Percentiles rank a stretch among this genome's conserved stretches.
Conservation (phyloP, 2,329 filamentous ascomycete genomes). For the Sarocladium kiliense region DNA sequence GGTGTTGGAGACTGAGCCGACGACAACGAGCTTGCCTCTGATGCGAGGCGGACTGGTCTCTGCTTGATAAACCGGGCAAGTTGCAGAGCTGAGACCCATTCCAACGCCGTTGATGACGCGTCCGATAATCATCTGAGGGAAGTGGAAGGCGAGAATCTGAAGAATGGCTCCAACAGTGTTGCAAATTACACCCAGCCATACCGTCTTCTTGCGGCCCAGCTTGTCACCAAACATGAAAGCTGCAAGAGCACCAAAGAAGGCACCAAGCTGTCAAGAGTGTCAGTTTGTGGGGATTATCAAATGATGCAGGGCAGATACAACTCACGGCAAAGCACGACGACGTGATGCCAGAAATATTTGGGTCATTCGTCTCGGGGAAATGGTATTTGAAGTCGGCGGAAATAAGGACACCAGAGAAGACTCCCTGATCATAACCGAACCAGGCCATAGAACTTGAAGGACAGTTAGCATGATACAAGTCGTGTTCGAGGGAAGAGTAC, state of each 20-base stretch:
- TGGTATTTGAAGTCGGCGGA: constrained; percentile 31
- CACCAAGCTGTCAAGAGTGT: constrained; percentile 20
- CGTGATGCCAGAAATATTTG: constrained; percentile 37
- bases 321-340: constrained; percentile 37
- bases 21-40: constrained; percentile 40
- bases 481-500: neutral
- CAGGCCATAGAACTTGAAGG: constrained; percentile 21
- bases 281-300: neutral
- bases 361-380: constrained; percentile 31
- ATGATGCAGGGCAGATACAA: neutral
- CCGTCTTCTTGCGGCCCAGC: constrained; percentile 26
- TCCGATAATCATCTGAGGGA: constrained; percentile 36
- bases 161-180: constrained; percentile 29
- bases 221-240: constrained; percentile 26
- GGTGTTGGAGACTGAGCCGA: constrained; percentile 34
- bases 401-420: constrained; percentile 37
- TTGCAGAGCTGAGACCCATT: constrained; percentile 29
- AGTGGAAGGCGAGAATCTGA: constrained; percentile 26
- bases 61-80: constrained; percentile 28
- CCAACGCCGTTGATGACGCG: constrained; percentile 36
- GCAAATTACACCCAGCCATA: constrained; percentile 24
- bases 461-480: neutral
- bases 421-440: constrained; percentile 32
- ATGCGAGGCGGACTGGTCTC: constrained; percentile 27
- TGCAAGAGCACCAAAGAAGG: constrained; percentile 25